These are phyloP conservation scores for Tieghemostelium lacteum DNA, from an alignment of 78 protist genomes.

Conservation along the genomic window DNA sequence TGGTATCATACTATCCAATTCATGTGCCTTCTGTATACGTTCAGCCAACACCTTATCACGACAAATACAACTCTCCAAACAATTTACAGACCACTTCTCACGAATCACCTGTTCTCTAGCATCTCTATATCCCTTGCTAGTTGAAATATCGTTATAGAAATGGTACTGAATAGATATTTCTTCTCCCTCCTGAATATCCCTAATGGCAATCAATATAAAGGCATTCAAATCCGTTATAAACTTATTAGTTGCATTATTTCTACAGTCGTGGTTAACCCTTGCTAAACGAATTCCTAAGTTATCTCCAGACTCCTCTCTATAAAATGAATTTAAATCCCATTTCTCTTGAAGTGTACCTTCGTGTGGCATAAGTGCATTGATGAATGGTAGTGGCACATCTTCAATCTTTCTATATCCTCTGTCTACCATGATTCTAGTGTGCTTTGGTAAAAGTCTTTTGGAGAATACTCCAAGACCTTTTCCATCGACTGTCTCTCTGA, in stretches of 20 bases:
- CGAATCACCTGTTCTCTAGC: constrained; percentile 3
- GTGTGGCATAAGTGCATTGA: constrained; percentile 28
- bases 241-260: constrained; percentile 43
- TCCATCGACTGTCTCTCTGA: constrained; percentile 1
- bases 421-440: constrained; percentile 44
- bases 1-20: constrained; percentile 13
- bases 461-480: constrained; percentile 48
- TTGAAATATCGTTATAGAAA: constrained; percentile 49
- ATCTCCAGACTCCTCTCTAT: constrained; percentile 35
- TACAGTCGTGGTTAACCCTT: constrained; percentile 45
- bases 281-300: constrained; percentile 44
- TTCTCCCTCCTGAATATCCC: constrained; percentile 22
- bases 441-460: constrained; percentile 18
- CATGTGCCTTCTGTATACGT: constrained; percentile 39
- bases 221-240: constrained; percentile 24
- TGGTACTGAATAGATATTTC: constrained; percentile 41
- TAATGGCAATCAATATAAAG: constrained; percentile 21
- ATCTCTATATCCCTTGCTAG: constrained; percentile 12
- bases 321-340: constrained; percentile 41
- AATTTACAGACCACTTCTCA: constrained; percentile 17
- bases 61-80: constrained; percentile 13
- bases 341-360: constrained; percentile 20
- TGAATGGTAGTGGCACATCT: constrained; percentile 15
- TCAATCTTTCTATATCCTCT: constrained; percentile 21
- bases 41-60: not conserved